Evolutionary conservation across 345 rosid species (phyloP).

Genomic region (Dipteronia dyeriana): DNA sequence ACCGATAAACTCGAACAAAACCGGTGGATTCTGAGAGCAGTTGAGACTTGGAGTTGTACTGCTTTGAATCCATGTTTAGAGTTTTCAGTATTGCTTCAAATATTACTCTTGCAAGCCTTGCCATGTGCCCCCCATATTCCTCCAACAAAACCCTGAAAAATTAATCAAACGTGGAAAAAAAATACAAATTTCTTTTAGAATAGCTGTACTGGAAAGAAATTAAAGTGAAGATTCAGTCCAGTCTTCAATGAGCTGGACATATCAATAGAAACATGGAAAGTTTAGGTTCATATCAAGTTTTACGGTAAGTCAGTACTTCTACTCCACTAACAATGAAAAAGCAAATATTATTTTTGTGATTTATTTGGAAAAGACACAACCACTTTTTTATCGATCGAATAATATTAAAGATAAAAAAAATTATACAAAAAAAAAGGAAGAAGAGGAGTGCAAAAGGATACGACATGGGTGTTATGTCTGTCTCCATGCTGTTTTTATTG

Average conservation of each 20-base stretch:
- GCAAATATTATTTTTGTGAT: too few relatives aligned
- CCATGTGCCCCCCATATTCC: constrained; percentile 71
- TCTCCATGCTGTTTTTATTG: not conserved
- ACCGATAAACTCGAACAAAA: constrained; percentile 58
- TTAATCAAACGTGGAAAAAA: not conserved
- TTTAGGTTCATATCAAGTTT: not conserved
- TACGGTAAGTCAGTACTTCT: not conserved
- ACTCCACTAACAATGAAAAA: not conserved
- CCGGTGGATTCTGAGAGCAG: constrained; percentile 58
- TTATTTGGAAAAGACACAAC: not conserved
- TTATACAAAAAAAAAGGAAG: not conserved
- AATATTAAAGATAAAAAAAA: too few relatives aligned
- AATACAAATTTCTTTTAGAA: not conserved
- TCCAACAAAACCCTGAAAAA: constrained; percentile 44
- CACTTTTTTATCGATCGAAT: not conserved
- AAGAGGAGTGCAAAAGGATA: not conserved
- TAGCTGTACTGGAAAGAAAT: not conserved
- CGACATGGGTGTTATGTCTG: not conserved
- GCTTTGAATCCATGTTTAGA: constrained; percentile 42
- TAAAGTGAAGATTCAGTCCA: not conserved
- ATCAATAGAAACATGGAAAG: too few relatives aligned
- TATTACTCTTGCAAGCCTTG: constrained; percentile 44
- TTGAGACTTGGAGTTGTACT: constrained; percentile 9
- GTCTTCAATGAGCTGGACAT: too few relatives aligned
- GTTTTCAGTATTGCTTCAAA: constrained; percentile 49